Base-by-base conservation (phyloP, 495 filamentous ascomycete species). In the Aspergillus diversus region DNA sequence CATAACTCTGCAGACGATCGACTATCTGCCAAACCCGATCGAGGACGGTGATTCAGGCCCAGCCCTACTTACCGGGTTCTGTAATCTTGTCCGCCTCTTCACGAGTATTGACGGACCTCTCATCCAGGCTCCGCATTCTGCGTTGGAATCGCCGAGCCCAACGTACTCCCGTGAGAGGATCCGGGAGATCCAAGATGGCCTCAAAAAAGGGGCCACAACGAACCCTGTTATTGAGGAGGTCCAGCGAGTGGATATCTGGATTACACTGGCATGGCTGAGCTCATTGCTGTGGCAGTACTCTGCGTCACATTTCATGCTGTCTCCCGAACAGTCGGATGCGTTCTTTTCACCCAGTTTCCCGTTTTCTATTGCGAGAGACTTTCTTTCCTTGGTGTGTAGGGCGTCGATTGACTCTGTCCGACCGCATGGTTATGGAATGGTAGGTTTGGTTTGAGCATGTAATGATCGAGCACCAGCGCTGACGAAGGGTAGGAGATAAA, bases 361-460 rank as follows among this genome's bases (percentile, higher is more conserved):
- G 1, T 61, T 61, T 9, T 11, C 48, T 2, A 49, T 61, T 31
- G 59, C 51, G 37, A 61, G 50, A n/a, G 54, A 55, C 16, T 61
- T 61, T n/a, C 59, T 61, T 11, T 37, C 37, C 2, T 27, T 61
- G 21, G 59, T 61, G 47, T 55, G 51, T 42, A 42, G 32, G 5
- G 51, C 59, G 12, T 61, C 59, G n/a, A 50, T 61, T 17, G 59
- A 61, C 37, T 61, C 59, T 31, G 51, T 61, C 32, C 59, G 59
- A 5, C 59, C 59, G 1, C 59, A 61, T 17, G 59, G 59, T 11
- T 61, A 61, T 49, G 59, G 59, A n/a, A 61, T 61, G 59, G 59
- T 61, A 61, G 9, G 59, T 60, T 31, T 7, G 17, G n/a, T 31
- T 32, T 43, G 2, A 2, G n/a, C 0, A 12, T 7, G 8, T 7